These are phyloP conservation scores for Penicillium tannophilum DNA, from an alignment of 495 filamentous ascomycete species.

Conservation along the genomic window DNA sequence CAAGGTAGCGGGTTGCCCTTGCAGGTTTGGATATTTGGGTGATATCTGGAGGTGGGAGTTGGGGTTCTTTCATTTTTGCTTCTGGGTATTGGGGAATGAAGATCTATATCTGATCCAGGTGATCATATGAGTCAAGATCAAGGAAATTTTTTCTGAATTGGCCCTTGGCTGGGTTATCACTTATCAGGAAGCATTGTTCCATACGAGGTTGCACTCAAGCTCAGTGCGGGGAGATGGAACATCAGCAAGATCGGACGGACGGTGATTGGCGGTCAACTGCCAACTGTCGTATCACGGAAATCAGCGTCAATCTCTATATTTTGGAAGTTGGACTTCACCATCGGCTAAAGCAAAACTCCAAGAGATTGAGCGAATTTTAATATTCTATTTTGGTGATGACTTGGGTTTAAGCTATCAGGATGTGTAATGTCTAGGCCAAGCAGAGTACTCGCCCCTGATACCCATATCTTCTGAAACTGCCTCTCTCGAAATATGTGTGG, in stretches of 20 bases:
- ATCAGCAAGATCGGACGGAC: slow-evolving; percentile 15
- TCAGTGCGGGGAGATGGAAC: slow-evolving; percentile 6
- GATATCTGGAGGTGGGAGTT: slow-evolving; percentile 14
- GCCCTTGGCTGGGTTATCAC: background rate
- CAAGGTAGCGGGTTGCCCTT: slow-evolving; percentile 56
- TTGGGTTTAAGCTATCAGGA: too few relatives aligned
- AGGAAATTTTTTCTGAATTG: background rate
- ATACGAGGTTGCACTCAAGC: slow-evolving; percentile 7
- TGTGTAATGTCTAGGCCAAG: too few relatives aligned
- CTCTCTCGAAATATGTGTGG: too few relatives aligned
- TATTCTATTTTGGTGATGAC: too few relatives aligned
- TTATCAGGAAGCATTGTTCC: background rate
- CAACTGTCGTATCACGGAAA: background rate
- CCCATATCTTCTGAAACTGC: too few relatives aligned
- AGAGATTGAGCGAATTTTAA: too few relatives aligned
- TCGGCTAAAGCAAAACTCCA: too few relatives aligned
- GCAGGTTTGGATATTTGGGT: background rate
- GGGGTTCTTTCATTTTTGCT: slow-evolving; percentile 33
- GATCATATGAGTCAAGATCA: background rate
- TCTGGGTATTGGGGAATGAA: background rate
- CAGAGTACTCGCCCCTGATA: too few relatives aligned
- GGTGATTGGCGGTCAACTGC: slow-evolving; percentile 15
- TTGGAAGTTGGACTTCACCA: too few relatives aligned
- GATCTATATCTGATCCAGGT: background rate
- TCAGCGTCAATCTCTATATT: too few relatives aligned